A percentile compares a stretch with the other conserved stretches of the same genome.
Conservation (phyloP, 1,139 yeast genomes). For the Citeromyces hawaiiensis region DNA sequence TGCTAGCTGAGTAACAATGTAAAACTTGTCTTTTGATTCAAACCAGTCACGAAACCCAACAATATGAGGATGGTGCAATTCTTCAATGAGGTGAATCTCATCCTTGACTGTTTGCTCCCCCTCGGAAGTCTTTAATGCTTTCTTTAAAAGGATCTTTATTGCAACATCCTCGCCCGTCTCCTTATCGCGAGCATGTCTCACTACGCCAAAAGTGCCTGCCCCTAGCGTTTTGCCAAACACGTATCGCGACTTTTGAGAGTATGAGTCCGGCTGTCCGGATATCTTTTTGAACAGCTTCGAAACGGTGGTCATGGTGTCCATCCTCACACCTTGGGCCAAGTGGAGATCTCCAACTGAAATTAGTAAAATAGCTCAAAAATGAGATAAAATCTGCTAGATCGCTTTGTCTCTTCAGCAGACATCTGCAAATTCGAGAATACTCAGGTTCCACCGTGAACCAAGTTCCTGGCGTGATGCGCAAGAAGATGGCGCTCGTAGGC, state of each 20-base stretch:
- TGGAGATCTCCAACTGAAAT: too few relatives aligned
- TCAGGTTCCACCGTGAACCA: too few relatives aligned
- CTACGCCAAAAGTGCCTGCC: conserved; percentile 88
- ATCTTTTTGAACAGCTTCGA: conserved; percentile 29
- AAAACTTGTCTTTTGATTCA: conserved; percentile 69
- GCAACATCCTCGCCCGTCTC: conserved; percentile 65
- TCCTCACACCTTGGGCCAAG: too few relatives aligned
- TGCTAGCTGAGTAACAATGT: conserved; percentile 64
- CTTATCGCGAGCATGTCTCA: conserved; percentile 55
- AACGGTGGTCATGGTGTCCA: not conserved
- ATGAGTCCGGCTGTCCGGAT: conserved; percentile 64
- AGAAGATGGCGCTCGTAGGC: too few relatives aligned
- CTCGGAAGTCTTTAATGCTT: conserved; percentile 57
- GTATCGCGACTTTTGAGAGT: conserved; percentile 48
- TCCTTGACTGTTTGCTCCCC: conserved; percentile 53
- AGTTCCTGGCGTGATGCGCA: too few relatives aligned
- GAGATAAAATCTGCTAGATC: too few relatives aligned
- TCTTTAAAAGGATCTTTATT: conserved; percentile 71
- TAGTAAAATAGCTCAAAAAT: too few relatives aligned
- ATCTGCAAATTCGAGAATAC: too few relatives aligned
- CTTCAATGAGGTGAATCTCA: conserved; percentile 57
- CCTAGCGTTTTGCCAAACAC: conserved; percentile 73
- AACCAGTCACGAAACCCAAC: conserved; percentile 82
- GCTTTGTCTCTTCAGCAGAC: too few relatives aligned
- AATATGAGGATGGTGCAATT: conserved; percentile 65